Evolutionary conservation across 164 flowering plant species (phyloP).

Genomic region (Hamamelis virginiana): DNA sequence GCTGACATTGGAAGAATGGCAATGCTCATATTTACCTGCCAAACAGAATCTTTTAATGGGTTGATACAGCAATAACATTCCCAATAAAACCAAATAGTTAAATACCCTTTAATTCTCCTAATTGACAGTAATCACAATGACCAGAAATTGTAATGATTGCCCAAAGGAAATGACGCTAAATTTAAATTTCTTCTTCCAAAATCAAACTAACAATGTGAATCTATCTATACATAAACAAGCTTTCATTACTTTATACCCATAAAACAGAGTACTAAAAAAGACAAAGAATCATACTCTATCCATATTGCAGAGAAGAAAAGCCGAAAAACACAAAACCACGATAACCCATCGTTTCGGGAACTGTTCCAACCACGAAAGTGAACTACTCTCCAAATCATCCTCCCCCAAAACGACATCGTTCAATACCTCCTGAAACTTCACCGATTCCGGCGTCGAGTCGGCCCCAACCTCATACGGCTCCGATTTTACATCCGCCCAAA

Average conservation of each 20-base stretch:
- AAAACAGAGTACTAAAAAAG: too few relatives aligned
- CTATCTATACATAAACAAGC: too few relatives aligned
- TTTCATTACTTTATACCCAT: too few relatives aligned
- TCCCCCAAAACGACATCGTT: slow-evolving; percentile 25
- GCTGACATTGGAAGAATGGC: slow-evolving; percentile 98
- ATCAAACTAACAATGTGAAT: too few relatives aligned
- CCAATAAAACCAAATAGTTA: neutral
- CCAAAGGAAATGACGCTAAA: too few relatives aligned
- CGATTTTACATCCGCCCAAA: slow-evolving; percentile 59
- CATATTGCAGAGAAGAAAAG: slow-evolving; percentile 95
- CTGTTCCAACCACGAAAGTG: slow-evolving; percentile 68
- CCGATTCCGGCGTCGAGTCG: slow-evolving; percentile 28
- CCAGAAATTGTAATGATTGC: too few relatives aligned
- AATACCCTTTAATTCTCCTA: too few relatives aligned
- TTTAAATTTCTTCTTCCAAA: too few relatives aligned
- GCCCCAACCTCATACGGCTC: slow-evolving; percentile 42
- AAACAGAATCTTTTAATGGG: slow-evolving; percentile 1
- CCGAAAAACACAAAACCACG: slow-evolving; percentile 82
- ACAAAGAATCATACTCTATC: slow-evolving; percentile 63
- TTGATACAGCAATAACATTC: neutral
- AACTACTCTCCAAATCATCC: slow-evolving; percentile 23
- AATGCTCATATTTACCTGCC: slow-evolving; percentile 98
- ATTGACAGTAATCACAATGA: too few relatives aligned
- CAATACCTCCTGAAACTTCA: slow-evolving; percentile 30
- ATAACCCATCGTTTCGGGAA: slow-evolving; percentile 95